Evolutionary conservation across 257 asterid species (phyloP), one percentile per base, ranked within the genome.

Genomic region (Rubia yunnanensis): DNA sequence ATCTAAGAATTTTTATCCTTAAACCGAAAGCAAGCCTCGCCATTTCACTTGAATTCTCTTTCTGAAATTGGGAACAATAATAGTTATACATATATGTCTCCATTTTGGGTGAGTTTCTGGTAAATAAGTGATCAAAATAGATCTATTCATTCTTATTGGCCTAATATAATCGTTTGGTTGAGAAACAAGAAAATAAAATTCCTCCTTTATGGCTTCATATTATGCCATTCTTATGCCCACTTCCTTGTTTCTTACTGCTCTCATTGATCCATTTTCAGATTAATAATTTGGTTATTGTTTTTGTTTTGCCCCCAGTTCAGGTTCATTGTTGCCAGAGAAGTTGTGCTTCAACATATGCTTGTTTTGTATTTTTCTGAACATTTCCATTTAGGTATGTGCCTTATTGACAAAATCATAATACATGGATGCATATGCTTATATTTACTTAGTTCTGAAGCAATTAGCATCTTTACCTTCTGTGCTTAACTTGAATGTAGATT

Each of bases 301-400:
- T 63, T 26, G 1, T 39, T 32, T 10, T 6, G 22, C 20, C 41
- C 63, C 15, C 27, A 44, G 11, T 30, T 49, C 34, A 65, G 60
- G 48, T 31, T 30, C 27, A 10, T 10, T n/a, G 60, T 26, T 65
- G 18, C 60, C 13, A 31, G 59, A 48, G 18, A 27, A 63, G 44
- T 3, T 20, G 36, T 31, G 38, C 39, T 64, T 18, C 46, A 22
- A 30, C 48, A 31, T 65, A 65, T 65, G 48, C 60, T 65, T 57
- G 46, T n/a, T 28, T 36, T 1, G 14, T 18, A 30, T 18, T 65
- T 30, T 49, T 14, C 31, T 10, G 44, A 23, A 65, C 23, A 49
- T 48, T 14, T 4, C 28, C 69, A 49, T 65, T 44, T n/a, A 65
- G 69, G 69, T 48, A 48, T 31, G 57, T 28, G 7, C 48, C 28